Evolutionary conservation across 2,329 filamentous ascomycete genomes (phyloP).

Genomic region (Apiospora rasikravindrae): DNA sequence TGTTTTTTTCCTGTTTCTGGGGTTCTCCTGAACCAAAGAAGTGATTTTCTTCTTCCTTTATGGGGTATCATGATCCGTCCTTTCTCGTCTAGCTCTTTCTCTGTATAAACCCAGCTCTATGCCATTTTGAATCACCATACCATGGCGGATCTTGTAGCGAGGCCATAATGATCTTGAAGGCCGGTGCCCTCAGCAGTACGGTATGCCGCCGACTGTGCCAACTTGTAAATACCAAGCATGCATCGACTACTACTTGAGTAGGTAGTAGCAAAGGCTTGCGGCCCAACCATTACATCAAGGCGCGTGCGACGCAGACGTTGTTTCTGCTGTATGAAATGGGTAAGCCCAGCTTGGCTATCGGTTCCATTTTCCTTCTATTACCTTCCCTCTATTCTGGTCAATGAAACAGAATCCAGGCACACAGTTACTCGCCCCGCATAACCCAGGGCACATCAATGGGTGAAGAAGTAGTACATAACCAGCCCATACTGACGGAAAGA

Average conservation of each 20-base stretch:
- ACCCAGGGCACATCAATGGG: not conserved
- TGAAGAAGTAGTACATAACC: not conserved
- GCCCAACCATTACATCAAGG: not conserved
- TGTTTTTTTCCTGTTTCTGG: no score
- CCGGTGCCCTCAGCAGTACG: not conserved
- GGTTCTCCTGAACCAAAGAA: no score
- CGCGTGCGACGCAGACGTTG: not conserved
- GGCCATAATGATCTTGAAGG: not conserved
- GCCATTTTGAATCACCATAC: not conserved
- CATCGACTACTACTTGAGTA: not conserved
- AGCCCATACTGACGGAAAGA: not conserved
- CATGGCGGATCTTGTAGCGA: not conserved
- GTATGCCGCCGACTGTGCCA: not conserved
- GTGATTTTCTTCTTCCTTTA: not conserved
- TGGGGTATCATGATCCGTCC: slow-evolving; percentile 5
- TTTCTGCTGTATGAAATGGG: not conserved
- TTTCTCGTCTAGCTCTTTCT: not conserved
- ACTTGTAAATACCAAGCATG: not conserved
- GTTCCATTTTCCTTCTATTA: no score
- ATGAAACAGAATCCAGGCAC: not conserved
- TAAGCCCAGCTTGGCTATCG: not conserved
- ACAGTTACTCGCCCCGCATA: not conserved
- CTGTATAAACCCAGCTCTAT: not conserved
- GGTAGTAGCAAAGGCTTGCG: not conserved
- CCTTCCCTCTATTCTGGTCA: not conserved